Base-by-base conservation (phyloP, 768 basidiomycete species). In the Podaxis sp. region DNA sequence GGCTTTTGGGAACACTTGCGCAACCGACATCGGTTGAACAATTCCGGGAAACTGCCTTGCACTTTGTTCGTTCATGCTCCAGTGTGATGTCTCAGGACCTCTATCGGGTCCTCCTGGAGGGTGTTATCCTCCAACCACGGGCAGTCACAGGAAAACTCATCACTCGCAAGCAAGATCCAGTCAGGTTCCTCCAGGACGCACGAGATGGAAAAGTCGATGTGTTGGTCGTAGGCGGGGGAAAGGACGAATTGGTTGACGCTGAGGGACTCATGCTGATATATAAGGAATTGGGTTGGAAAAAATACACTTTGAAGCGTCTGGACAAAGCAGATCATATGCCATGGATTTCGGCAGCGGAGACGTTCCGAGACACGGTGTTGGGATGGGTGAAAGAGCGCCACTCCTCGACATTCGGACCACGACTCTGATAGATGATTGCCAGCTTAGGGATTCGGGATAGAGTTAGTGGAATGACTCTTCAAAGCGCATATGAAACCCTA, bases 311-410 rank as follows among this genome's bases (percentile, higher is more conserved):
- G 68, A 46, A 24, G 40, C 54, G 48, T n/a, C 59, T 76, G 24
- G 64, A 67, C 4, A 66, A 72, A 8, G 71, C 68, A 13, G 74
- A 72, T 52, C 76, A 76, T 62, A 69, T 72, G 58, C 68, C 69
- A 4, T 74, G 74, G 72, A 52, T 74, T 52, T 65, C 65, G 49
- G 44, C 66, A 30, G 63, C 70, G 2, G 68, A 67, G 3, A 63
- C 48, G 36, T 74, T 74, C 62, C 64, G 70, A 51, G 58, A 63
- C 12, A 66, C 61, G n/a, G 61, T 75, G 39, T 52, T 74, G 51
- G 51, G 53, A 42, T 74, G 73, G 72, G 55, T 71, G 36, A 19
- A 42, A 22, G 33, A 39, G 2, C 11, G 54, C 13, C 22, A 44
- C 12, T 33, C 33, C 33, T 33, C 33, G 15, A 46, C 44, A 9